Percentiles rank a stretch among this genome's conserved stretches.
These are phyloP conservation scores for Pichia sp. DNA, from an alignment of 1,139 yeast species.

Conservation along the genomic window DNA sequence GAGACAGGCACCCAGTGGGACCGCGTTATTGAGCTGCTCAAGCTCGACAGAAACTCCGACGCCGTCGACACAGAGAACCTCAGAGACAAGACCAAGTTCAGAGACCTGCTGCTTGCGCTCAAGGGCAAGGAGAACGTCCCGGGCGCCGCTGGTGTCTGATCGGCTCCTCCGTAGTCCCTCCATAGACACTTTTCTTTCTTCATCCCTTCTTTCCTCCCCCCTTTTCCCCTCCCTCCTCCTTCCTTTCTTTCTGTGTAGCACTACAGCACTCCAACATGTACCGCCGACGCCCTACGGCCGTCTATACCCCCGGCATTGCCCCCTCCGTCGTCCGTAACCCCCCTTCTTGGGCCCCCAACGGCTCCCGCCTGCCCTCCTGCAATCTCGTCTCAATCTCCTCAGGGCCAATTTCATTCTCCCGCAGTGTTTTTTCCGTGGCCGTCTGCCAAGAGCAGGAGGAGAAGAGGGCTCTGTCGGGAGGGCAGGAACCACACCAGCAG, in stretches of 20 bases:
- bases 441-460: background rate
- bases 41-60: conserved; percentile 29
- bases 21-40: conserved; percentile 55
- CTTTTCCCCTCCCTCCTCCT: too few relatives aligned
- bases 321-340: too few relatives aligned
- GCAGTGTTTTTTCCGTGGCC: background rate
- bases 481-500: too few relatives aligned
- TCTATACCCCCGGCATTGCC: background rate
- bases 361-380: background rate
- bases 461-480: background rate
- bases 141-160: conserved; percentile 57
- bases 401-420: background rate
- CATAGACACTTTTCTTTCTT: too few relatives aligned
- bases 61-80: conserved; percentile 26
- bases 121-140: conserved; percentile 67
- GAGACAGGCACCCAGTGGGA: conserved; percentile 84
- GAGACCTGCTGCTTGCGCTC: conserved; percentile 58
- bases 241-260: too few relatives aligned
- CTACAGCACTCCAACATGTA: background rate
- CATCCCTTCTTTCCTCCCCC: too few relatives aligned
- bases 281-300: background rate
- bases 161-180: background rate
- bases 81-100: conserved; percentile 69
- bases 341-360: too few relatives aligned
- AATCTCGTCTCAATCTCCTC: background rate